These are phyloP conservation scores for Cryptosporidium muris DNA, from an alignment of 169 alveolate genomes.

Conservation along the genomic window DNA sequence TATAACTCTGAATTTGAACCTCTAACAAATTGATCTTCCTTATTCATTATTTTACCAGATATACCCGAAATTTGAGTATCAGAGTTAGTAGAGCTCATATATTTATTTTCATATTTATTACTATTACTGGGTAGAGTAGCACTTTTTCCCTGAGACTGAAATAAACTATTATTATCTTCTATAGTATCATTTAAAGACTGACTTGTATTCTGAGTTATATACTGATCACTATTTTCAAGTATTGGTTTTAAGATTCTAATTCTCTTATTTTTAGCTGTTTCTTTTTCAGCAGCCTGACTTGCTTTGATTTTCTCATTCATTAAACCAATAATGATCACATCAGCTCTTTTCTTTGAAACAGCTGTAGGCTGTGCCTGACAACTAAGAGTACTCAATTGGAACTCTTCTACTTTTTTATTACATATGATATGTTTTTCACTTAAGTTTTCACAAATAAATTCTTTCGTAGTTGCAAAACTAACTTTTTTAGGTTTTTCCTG, in stretches of 20 bases:
- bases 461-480: conserved; percentile 53
- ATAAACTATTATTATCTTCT: no score
- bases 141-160: no score
- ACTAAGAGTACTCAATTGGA: neutral
- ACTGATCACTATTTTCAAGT: no score
- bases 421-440: neutral
- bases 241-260: neutral
- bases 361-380: neutral
- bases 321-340: conserved; percentile 55
- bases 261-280: neutral
- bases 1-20: no score
- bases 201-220: no score
- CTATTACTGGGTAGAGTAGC: no score
- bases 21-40: no score
- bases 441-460: conserved; percentile 5
- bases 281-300: conserved; percentile 19
- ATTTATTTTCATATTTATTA: no score
- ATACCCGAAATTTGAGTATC: no score
- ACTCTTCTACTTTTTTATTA: neutral
- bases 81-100: no score
- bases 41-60: no score
- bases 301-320: conserved; percentile 42
- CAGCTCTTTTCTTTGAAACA: conserved; percentile 37
- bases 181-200: no score
- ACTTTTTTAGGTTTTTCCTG: conserved; percentile 21